Base-by-base conservation (phyloP, 352 stramenopile species). In the Thraustochytrium sp. region DNA sequence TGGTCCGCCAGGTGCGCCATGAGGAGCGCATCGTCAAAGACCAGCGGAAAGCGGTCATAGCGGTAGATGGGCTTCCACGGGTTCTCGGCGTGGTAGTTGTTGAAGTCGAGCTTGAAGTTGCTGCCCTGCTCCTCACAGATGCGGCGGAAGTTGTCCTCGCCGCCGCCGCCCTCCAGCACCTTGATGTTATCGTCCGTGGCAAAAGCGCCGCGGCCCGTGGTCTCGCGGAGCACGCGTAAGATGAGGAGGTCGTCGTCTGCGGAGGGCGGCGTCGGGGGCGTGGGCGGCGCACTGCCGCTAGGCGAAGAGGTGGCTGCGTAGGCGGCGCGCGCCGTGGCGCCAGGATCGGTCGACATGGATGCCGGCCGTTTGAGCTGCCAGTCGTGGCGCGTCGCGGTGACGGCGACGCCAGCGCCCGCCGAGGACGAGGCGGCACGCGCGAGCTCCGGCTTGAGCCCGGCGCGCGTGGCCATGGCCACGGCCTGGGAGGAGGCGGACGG, bases 31-130 rank as follows among this genome's bases (percentile, higher is more conserved):
- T 80, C 68, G 16, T 76, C 40, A 4, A 75, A 75, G 18, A 72
- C 11, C 21, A 2, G 21, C 31, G 68, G 68, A 44, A 80, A 80
- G 51, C 26, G 29, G 49, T 80, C 46, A 3, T 80, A 80, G 4
- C 42, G n/a, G 51, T 80, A 80, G 51, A 34, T 11, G 21, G 23
- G 18, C 68, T 64, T 80, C 68, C 68, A 80, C 13, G 68, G 68
- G 5, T 75, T 75, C 23, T 61, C 53, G 4, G 26, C 21, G 37
- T 46, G 26, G 36, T 44, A 53, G 68, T 72, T 44, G 68, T 64
- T 38, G 37, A 26, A 63, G 42, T 55, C 13, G 11, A 61, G 49
- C 38, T 53, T 40, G 23, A 80, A 61, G 26, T 64, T 80, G 48
- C 42, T 23, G 34, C 37, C 76, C 34, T 80, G 68, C 42, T 46